Conservation (phyloP, 768 basidiomycete genomes). For the Crucibulum laeve region DNA sequence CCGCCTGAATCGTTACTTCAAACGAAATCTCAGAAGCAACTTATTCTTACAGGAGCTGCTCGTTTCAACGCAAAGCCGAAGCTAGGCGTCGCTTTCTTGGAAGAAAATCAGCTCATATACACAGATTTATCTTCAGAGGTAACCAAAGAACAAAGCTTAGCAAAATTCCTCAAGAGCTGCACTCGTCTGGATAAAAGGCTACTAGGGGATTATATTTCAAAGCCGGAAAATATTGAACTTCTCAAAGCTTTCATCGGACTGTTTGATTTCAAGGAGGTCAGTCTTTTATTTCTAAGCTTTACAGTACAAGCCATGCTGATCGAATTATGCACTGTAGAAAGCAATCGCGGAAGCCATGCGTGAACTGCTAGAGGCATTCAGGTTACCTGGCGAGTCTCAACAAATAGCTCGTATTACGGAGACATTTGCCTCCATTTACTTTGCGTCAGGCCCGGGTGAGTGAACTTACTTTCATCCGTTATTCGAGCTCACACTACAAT, state of each 20-base stretch:
- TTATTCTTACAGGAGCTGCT: slow-evolving; percentile 77
- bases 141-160: slow-evolving; percentile 65
- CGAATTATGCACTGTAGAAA: slow-evolving; percentile 52
- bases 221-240: slow-evolving; percentile 80
- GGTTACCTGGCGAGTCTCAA: slow-evolving; percentile 92
- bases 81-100: slow-evolving; percentile 82
- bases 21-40: slow-evolving; percentile 81
- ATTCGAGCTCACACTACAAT: background rate
- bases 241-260: slow-evolving; percentile 83
- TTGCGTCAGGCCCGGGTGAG: slow-evolving; percentile 77
- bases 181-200: slow-evolving; percentile 88
- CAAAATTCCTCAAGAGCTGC: slow-evolving; percentile 80
- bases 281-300: slow-evolving; percentile 17
- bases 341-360: slow-evolving; percentile 94
- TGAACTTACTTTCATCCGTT: background rate
- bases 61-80: slow-evolving; percentile 95
- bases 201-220: slow-evolving; percentile 89
- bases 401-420: slow-evolving; percentile 94
- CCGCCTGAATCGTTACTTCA: slow-evolving; percentile 53
- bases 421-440: slow-evolving; percentile 89
- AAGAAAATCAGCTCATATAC: slow-evolving; percentile 89
- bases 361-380: slow-evolving; percentile 88
- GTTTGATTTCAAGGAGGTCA: slow-evolving; percentile 86
- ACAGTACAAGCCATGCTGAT: background rate
- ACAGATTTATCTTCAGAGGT: slow-evolving; percentile 51